Base-by-base conservation (phyloP, 2,329 filamentous ascomycete species). In the Calcarisporium arbuscula region DNA sequence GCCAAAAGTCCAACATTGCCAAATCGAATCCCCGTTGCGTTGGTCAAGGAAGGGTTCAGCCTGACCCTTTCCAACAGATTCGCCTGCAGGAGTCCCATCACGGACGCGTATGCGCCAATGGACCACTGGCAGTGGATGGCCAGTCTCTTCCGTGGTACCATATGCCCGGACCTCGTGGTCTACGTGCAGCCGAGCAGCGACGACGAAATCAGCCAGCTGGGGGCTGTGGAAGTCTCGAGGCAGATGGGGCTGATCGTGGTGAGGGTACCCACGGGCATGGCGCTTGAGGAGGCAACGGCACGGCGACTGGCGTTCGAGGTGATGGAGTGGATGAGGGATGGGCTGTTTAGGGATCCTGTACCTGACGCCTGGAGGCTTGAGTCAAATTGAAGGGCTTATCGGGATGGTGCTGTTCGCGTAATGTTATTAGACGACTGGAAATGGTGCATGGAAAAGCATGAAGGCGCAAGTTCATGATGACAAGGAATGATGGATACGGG, bases 71-170 rank as follows among this genome's bases (percentile, higher is more conserved):
- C 85, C 1, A 85, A 95, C 54, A 67, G 70, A 30, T 90, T 82
- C 54, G 84, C 88, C 2, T 77, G 75, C 35, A 67, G 71, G 11
- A 78, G 89, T 28, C 82, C 84, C 2, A 87, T 94, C 45, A 65
- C 71, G 14, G 88, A 94, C 52, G 69, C 72, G 6, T 95, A 94
- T 56, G 74, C 78, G 12, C 80, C 85, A 0, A 72, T 84, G n/a
- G 88, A 94, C 50, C 90, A 96, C 62, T 96, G 90, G 88, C 85
- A 94, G 58, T 96, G 90, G 90, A 87, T 92, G 68, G 90, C 90
- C 22, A 90, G 85, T 28, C 73, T 95, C 16, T 96, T 90, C 90
- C 80, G 89, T 8, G 86, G 87, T 8, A 83, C 85, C 35, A 72
- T 89, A 2, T 86, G 84, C 0, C 79, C 90, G 0, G 90, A 96